Conservation (phyloP, 345 rosid species). For the Bruguiera gymnorhiza region DNA sequence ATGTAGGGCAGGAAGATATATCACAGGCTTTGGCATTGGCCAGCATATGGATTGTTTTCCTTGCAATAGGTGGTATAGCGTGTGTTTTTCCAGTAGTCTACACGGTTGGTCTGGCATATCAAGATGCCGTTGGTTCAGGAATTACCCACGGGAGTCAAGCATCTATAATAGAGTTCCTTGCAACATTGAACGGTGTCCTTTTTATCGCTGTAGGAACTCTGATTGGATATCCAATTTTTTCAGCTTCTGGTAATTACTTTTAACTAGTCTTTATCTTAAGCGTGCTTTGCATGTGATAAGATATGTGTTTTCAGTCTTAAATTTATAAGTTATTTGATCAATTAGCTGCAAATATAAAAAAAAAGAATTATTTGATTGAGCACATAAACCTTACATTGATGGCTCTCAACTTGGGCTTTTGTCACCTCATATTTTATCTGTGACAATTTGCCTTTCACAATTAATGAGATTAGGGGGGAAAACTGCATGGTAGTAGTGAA, state of each 20-base stretch:
- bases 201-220: constrained; percentile 58
- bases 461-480: too few relatives aligned
- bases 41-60: constrained; percentile 79
- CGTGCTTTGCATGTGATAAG: background rate
- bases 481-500: too few relatives aligned
- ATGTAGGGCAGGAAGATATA: constrained; percentile 97
- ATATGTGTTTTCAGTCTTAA: background rate
- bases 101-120: constrained; percentile 54
- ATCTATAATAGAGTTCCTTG: constrained; percentile 44
- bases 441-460: too few relatives aligned
- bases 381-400: too few relatives aligned
- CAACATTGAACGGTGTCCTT: constrained; percentile 56
- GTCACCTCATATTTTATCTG: too few relatives aligned
- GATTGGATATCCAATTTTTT: constrained; percentile 71
- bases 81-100: constrained; percentile 57
- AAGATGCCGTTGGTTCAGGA: constrained; percentile 44
- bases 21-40: constrained; percentile 83
- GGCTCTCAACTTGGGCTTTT: too few relatives aligned
- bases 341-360: too few relatives aligned
- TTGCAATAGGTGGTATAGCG: constrained; percentile 60
- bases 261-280: background rate
- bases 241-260: constrained; percentile 62
- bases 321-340: background rate
- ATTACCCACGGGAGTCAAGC: constrained; percentile 41
- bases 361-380: too few relatives aligned